Conservation (phyloP, 2,329 filamentous ascomycete genomes). For the Ambrosiella cleistominuta region DNA sequence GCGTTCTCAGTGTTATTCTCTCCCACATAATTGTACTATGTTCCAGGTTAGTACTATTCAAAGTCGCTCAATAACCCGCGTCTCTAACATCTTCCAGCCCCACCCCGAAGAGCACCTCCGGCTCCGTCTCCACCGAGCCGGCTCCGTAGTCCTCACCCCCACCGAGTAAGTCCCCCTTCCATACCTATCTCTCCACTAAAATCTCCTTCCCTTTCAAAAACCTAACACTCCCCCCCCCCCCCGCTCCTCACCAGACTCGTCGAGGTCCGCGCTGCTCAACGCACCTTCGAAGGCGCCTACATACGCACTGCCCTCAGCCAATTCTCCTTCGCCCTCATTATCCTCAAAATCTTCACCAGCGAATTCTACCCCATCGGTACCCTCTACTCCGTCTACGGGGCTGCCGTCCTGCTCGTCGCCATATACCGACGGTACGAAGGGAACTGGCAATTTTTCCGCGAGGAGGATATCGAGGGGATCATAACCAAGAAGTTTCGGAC, state of each 20-base stretch:
- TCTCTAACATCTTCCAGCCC: conserved; percentile 23
- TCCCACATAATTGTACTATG: not conserved
- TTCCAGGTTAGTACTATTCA: not conserved
- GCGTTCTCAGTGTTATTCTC: no score
- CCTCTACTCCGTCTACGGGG: conserved; percentile 81
- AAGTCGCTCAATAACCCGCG: not conserved
- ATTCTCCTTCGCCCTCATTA: conserved; percentile 86
- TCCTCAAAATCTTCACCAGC: conserved; percentile 88
- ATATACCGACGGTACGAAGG: conserved; percentile 78
- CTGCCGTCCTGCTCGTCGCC: conserved; percentile 65
- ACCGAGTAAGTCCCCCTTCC: conserved; percentile 39
- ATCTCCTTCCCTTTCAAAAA: not conserved
- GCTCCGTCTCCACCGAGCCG: conserved; percentile 66
- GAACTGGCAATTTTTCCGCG: conserved; percentile 77
- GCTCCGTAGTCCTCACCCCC: conserved; percentile 63
- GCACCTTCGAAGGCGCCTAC: conserved; percentile 95
- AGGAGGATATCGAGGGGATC: conserved; percentile 20
- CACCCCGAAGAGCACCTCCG: conserved; percentile 59
- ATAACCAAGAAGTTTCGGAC: conserved; percentile 40
- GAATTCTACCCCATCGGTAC: conserved; percentile 98
- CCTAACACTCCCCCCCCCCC: not conserved
- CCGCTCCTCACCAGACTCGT: conserved; percentile 40
- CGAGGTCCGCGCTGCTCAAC: conserved; percentile 83
- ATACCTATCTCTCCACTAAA: not conserved
- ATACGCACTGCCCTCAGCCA: conserved; percentile 86